Evolutionary conservation across 2,329 filamentous ascomycete species (phyloP).

Genomic region (Ophiostoma tasmaniense): DNA sequence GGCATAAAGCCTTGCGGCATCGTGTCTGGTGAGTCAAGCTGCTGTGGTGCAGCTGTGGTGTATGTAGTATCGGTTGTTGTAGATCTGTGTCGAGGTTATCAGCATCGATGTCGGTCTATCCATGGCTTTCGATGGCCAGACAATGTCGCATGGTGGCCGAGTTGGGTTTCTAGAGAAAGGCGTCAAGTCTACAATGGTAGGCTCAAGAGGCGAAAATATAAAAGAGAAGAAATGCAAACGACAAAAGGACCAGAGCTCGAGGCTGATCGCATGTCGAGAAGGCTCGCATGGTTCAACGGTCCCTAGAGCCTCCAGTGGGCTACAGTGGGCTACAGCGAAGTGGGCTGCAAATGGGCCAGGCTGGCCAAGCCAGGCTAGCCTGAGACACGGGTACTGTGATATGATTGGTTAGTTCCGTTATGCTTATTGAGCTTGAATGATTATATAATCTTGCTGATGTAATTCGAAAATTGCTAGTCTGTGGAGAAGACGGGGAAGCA

Average conservation of each 20-base stretch:
- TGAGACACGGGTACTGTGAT: neutral
- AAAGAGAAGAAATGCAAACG: neutral
- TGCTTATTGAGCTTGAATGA: neutral
- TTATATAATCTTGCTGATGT: neutral
- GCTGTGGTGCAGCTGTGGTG: neutral
- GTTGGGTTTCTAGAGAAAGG: neutral
- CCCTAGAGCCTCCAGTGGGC: neutral
- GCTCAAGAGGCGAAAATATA: neutral
- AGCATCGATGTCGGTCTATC: constrained; percentile 10
- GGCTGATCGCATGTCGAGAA: neutral
- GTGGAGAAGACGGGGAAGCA: neutral
- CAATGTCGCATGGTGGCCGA: constrained; percentile 10
- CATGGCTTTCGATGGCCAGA: constrained; percentile 7
- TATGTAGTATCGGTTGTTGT: neutral
- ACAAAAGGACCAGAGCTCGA: neutral
- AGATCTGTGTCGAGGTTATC: neutral
- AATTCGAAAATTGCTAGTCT: neutral
- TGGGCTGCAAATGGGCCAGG: neutral
- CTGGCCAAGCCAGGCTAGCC: neutral
- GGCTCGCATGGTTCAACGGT: neutral
- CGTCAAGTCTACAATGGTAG: neutral
- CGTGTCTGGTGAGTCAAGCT: neutral
- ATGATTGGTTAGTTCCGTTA: neutral
- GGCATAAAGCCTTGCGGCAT: constrained; percentile 21
- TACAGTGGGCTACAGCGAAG: neutral